Conservation (phyloP, 768 basidiomycete species). For the Podaxis sp. region DNA sequence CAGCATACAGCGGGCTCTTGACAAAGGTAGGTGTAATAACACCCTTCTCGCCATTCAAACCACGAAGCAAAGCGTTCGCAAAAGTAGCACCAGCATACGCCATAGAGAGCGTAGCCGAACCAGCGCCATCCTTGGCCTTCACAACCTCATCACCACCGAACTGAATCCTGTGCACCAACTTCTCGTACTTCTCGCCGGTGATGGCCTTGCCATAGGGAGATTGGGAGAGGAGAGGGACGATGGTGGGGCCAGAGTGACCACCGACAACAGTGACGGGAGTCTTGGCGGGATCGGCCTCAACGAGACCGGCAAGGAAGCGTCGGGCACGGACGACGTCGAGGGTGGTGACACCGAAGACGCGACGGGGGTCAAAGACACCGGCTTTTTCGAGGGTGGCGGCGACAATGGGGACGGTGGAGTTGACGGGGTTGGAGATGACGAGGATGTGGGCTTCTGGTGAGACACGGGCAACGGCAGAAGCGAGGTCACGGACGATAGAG, state of each 20-base stretch:
- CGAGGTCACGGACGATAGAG: conserved; percentile 96
- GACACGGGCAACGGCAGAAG: conserved; percentile 80
- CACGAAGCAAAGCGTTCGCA: conserved; percentile 76
- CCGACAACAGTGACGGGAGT: conserved; percentile 84
- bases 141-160: conserved; percentile 99
- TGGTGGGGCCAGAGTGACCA: conserved; percentile 96
- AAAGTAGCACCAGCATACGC: conserved; percentile 95
- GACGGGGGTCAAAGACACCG: conserved; percentile 87
- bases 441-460: conserved; percentile 90
- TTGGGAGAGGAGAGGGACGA: conserved; percentile 94
- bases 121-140: conserved; percentile 94
- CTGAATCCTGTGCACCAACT: conserved; percentile 91
- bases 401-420: conserved; percentile 97
- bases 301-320: conserved; percentile 79
- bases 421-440: conserved; percentile 99
- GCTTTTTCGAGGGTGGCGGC: conserved; percentile 88
- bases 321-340: conserved; percentile 97
- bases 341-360: conserved; percentile 95
- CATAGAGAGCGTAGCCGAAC: conserved; percentile 94
- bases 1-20: conserved; percentile 80
- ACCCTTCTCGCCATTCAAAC: conserved; percentile 85
- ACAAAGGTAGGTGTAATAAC: conserved; percentile 86
- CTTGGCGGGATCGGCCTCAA: conserved; percentile 62
- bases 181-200: conserved; percentile 68
- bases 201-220: conserved; percentile 65